These are phyloP conservation scores for Microdochium paspali DNA, from an alignment of 2,329 filamentous ascomycete genomes.

Conservation along the genomic window DNA sequence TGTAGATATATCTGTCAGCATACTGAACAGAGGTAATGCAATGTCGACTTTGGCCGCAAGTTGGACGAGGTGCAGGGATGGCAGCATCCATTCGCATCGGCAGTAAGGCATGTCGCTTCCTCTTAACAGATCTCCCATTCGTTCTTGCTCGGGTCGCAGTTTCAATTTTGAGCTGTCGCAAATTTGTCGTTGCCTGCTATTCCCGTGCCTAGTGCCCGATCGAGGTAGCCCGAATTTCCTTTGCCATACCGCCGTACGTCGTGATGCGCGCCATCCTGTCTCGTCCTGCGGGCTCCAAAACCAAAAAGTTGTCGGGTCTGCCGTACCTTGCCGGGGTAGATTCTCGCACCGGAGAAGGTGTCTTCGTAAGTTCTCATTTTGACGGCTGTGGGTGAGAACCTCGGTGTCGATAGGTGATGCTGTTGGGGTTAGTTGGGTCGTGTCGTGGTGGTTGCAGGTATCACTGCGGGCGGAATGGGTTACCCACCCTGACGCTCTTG, in stretches of 20 bases:
- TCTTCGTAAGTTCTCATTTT: slow-evolving; percentile 62
- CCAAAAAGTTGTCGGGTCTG: background rate
- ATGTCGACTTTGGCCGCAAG: slow-evolving; percentile 33
- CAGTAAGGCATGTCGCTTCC: background rate
- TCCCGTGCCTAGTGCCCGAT: background rate
- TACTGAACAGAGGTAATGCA: slow-evolving; percentile 3
- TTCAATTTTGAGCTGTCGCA: background rate
- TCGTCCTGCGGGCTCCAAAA: background rate
- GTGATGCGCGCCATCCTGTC: background rate
- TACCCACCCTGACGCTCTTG: too few species aligned
- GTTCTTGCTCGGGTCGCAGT: background rate
- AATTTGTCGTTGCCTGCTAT: background rate
- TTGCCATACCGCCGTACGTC: background rate
- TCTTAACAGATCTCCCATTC: background rate
- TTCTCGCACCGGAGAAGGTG: slow-evolving; percentile 56
- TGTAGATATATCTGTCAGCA: slow-evolving; percentile 14
- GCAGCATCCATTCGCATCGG: background rate
- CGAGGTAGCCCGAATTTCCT: background rate
- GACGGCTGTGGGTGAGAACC: slow-evolving; percentile 25
- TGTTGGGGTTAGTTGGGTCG: slow-evolving; percentile 20
- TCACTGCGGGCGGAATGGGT: background rate
- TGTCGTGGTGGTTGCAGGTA: slow-evolving; percentile 10
- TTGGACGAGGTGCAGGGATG: slow-evolving; percentile 17
- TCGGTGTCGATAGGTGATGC: slow-evolving; percentile 24
- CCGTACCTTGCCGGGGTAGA: slow-evolving; percentile 59